Base-by-base conservation (phyloP, 2,329 filamentous ascomycete species). In the Xylariaceae sp. region DNA sequence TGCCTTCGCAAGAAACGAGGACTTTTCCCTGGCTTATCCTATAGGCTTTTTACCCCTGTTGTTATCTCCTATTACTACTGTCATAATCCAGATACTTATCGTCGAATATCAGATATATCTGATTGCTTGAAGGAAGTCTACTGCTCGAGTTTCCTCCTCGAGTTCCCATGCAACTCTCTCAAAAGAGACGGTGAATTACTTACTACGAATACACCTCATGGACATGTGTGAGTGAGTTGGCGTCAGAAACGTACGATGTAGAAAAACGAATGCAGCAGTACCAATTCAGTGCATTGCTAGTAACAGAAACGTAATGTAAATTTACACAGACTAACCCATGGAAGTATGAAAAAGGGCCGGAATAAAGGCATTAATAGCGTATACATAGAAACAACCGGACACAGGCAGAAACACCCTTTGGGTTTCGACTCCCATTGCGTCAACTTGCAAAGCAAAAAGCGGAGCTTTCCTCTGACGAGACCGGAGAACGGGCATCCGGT, bases 1-100 rank as follows among this genome's bases (percentile, higher is more conserved):
- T 68, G 65, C 56, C 64, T 65, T 65, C 64, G 60, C 63, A 62
- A 65, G 64, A 68, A 68, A 65, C 59, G 64, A 68, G 66, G 65
- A 67, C 66, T 69, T 63, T 70, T 69, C 59, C 62, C 61, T 61
- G 65, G 62, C 60, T 61, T 61, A 51, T 54, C 66, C 62, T 59
- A 64, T 67, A 68, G 66, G 64, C 64, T 65, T 67, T 68, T 73
- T 64, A 62, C 15, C 66, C 65, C 67, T 68, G 65, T 70, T 76
- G 53, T 73, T 55, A 74, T 76, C 75, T 73, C 67, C 69, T 78
- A 80, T 75, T 79, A 78, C 72, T 84, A 83, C 76, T 82, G 77
- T 76, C 78, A 77, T 84, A 84, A 84, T 84, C 79, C 80, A 82
- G 77, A 83, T 82, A 42, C 37, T 42, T 42, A 82, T 82, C 23